phyloP scores from a whole-genome alignment of 192 early-diverging fungal genomes.

The Diversispora epigaea region DNA sequence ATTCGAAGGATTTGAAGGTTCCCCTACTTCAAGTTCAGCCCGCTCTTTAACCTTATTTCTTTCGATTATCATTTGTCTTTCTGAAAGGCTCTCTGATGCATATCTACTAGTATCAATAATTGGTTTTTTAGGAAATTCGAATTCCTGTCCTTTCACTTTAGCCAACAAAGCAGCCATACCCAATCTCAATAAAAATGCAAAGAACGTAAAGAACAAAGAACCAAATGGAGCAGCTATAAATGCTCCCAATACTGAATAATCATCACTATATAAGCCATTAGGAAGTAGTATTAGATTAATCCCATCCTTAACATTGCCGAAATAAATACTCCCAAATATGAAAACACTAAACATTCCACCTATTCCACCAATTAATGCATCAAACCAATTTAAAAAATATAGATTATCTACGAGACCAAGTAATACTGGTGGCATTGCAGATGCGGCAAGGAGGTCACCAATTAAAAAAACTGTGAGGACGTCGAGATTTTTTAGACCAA shows the following conservation, averaged over 20 bases:
- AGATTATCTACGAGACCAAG: slow-evolving; percentile 43
- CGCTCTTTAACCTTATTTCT: too few species aligned
- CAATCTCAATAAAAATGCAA: neutral
- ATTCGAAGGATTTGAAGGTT: too few species aligned
- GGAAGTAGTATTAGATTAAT: slow-evolving; percentile 47
- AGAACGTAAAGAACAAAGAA: slow-evolving; percentile 14
- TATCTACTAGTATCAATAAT: neutral
- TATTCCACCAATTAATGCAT: slow-evolving; percentile 52
- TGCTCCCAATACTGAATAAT: slow-evolving; percentile 57
- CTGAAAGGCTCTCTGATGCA: too few species aligned
- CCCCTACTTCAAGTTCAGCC: too few species aligned
- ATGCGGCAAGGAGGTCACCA: slow-evolving; percentile 54
- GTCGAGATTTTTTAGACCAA: slow-evolving; percentile 50
- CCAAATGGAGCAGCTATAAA: slow-evolving; percentile 39
- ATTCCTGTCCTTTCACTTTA: neutral
- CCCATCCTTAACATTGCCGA: slow-evolving; percentile 49
- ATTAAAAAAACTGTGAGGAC: slow-evolving; percentile 55
- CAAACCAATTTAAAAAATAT: slow-evolving; percentile 50
- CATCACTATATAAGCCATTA: slow-evolving; percentile 50
- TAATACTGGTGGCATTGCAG: slow-evolving; percentile 52
- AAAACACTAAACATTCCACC: slow-evolving; percentile 54
- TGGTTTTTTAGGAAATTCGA: neutral
- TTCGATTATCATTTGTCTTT: too few species aligned
- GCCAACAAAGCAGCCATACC: neutral
- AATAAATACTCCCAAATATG: slow-evolving; percentile 51